Evolutionary conservation across 495 filamentous ascomycete genomes (phyloP).

Genomic region (Choiromyces venosus): DNA sequence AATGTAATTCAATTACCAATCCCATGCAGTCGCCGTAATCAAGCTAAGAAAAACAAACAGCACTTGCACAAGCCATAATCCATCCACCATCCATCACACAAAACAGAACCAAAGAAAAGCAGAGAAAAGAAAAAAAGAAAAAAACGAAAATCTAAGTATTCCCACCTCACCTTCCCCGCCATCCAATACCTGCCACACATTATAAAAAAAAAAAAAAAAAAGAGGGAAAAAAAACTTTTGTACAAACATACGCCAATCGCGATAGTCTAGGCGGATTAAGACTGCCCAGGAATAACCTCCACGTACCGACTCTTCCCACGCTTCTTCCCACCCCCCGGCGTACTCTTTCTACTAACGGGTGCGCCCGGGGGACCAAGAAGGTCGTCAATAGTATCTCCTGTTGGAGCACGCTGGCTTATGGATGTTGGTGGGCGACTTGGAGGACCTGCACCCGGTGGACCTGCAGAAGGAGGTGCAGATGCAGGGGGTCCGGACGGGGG

Average conservation of each 20-base stretch:
- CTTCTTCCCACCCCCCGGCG: slow-evolving; percentile 33
- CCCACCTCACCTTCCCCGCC: not conserved
- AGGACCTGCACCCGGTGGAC: slow-evolving; percentile 19
- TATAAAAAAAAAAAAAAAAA: slow-evolving; percentile 15
- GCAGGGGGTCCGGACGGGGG: slow-evolving; percentile 36
- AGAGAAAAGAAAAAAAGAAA: slow-evolving; percentile 1
- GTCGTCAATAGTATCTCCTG: slow-evolving; percentile 42
- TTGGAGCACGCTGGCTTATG: slow-evolving; percentile 21
- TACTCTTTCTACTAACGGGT: slow-evolving; percentile 29
- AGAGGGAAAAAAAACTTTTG: slow-evolving; percentile 21
- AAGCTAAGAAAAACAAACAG: not conserved
- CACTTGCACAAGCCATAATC: not conserved
- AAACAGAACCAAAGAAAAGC: slow-evolving; percentile 13
- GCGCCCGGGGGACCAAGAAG: slow-evolving; percentile 41
- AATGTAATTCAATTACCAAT: not conserved
- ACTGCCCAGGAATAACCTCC: slow-evolving; percentile 40
- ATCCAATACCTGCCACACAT: not conserved
- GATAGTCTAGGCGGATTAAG: slow-evolving; percentile 23
- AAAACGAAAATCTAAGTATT: not conserved
- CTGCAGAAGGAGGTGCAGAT: slow-evolving; percentile 13
- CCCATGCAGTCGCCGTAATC: not conserved
- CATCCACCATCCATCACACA: too few relatives aligned
- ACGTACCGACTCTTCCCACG: slow-evolving; percentile 41
- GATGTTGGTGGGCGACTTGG: slow-evolving; percentile 43
- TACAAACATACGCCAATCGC: slow-evolving; percentile 19